Base-by-base conservation (phyloP, 169 alveolate species). In the Eimeria acervulina region DNA sequence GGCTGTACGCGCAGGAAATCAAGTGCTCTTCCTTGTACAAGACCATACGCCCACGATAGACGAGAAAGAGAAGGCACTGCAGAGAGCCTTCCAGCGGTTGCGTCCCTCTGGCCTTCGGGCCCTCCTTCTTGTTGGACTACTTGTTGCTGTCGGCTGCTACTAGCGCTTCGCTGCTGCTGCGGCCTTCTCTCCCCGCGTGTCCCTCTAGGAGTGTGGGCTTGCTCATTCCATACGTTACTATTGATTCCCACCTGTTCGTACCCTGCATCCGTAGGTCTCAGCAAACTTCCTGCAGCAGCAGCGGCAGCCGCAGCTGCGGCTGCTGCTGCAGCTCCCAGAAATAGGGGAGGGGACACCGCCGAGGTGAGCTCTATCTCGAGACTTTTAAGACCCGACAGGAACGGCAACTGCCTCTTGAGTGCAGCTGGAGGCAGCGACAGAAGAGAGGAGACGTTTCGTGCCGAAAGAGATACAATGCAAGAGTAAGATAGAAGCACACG, bases 301-400 rank as follows among this genome's bases (percentile, higher is more conserved):
- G 81, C 80, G 23, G 93, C 93, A n/a, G 93, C 81, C 17, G 80
- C 80, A 10, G 93, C 52, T 61, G 80, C 68, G 6, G 93, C 93
- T 23, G 80, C 93, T 33, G 93, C 80, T 26, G 78, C 80, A 23
- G 78, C 80, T 31, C 93, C 93, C 31, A 85, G 31, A 38, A 85
- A 59, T 33, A 85, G 47, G 3, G 93, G 93, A 1, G 93, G 80
- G 40, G 78, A 85, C 42, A 85, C 80, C 33, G 93, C 93, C 21
- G 93, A n/a, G 40, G 93, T 85, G 44, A 85, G 93, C 93, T 85
- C 93, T 61, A 85, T 23, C 61, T 85, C 93, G 59, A 85, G 80
- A 44, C 81, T 59, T 23, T 61, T 85, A 7, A 85, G 93, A 17
- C 93, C 93, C 36, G 80, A 85, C 4, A 85, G 80, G n/a, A 85